These are phyloP conservation scores for Saccharomycopsis guyanensis DNA, from an alignment of 805 yeast genomes.

Conservation along the genomic window DNA sequence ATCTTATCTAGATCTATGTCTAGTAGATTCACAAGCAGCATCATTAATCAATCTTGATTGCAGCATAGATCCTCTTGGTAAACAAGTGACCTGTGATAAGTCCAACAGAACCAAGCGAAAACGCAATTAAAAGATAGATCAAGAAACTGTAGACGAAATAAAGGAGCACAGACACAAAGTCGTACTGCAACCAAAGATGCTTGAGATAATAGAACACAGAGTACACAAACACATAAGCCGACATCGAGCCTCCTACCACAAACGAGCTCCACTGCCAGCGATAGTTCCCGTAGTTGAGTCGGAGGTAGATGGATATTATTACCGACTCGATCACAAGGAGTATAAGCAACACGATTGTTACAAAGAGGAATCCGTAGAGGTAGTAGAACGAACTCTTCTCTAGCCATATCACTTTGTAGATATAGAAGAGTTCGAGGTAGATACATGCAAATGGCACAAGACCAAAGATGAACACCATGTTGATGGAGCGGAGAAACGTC, in stretches of 20 bases:
- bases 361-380: conserved; percentile 68
- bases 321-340: conserved; percentile 66
- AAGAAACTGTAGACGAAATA: conserved; percentile 68
- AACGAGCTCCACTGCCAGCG: conserved; percentile 85
- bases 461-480: conserved; percentile 48
- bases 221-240: conserved; percentile 61
- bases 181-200: conserved; percentile 48
- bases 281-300: conserved; percentile 32
- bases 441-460: conserved; percentile 71
- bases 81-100: conserved; percentile 59
- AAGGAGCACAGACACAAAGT: conserved; percentile 57
- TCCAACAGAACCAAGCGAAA: conserved; percentile 72
- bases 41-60: conserved; percentile 45
- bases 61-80: conserved; percentile 52
- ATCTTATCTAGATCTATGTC: too few relatives aligned
- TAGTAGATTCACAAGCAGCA: too few relatives aligned
- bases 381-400: conserved; percentile 73
- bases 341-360: conserved; percentile 50
- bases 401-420: conserved; percentile 72
- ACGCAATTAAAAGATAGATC: conserved; percentile 52
- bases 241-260: conserved; percentile 60
- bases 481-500: neutral
- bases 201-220: conserved; percentile 57
- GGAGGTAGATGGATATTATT: conserved; percentile 61
- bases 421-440: conserved; percentile 67